Evolutionary conservation across 768 basidiomycete species (phyloP).

Genomic region (Tylopilus plumbeoviolaceoides): DNA sequence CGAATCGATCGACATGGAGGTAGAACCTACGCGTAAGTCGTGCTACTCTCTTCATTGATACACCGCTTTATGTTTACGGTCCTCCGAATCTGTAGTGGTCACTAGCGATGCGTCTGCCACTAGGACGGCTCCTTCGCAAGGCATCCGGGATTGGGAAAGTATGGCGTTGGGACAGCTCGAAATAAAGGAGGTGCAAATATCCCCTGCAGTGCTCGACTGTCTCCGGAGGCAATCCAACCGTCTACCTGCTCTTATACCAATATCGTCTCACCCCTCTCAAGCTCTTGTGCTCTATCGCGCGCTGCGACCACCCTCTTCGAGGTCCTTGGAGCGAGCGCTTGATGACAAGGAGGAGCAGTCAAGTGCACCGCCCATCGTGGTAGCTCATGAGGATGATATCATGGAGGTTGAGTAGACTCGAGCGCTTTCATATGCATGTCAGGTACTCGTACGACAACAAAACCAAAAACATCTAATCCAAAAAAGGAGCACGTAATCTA

Average conservation of each 20-base stretch:
- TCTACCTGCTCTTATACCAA: slow-evolving; percentile 19
- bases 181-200: slow-evolving; percentile 36
- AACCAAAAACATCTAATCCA: slow-evolving; percentile 25
- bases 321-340: not conserved
- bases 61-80: not conserved
- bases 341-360: not conserved
- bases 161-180: slow-evolving; percentile 24
- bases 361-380: not conserved
- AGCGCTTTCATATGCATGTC: slow-evolving; percentile 3
- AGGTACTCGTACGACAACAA: slow-evolving; percentile 14
- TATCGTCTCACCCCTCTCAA: slow-evolving; percentile 25
- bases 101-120: slow-evolving; percentile 19
- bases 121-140: slow-evolving; percentile 21
- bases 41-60: slow-evolving; percentile 1
- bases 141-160: slow-evolving; percentile 11
- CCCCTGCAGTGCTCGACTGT: slow-evolving; percentile 42
- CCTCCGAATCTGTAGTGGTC: slow-evolving; percentile 1
- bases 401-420: slow-evolving; percentile 49
- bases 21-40: slow-evolving; percentile 59
- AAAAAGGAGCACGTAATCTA: slow-evolving; percentile 24
- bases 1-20: slow-evolving; percentile 63
- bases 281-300: slow-evolving; percentile 58
- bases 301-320: slow-evolving; percentile 24
- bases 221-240: slow-evolving; percentile 34
- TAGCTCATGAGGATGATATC: slow-evolving; percentile 34